Conservation (phyloP, 192 early-diverging fungal species). For the Diversispora eburnea region DNA sequence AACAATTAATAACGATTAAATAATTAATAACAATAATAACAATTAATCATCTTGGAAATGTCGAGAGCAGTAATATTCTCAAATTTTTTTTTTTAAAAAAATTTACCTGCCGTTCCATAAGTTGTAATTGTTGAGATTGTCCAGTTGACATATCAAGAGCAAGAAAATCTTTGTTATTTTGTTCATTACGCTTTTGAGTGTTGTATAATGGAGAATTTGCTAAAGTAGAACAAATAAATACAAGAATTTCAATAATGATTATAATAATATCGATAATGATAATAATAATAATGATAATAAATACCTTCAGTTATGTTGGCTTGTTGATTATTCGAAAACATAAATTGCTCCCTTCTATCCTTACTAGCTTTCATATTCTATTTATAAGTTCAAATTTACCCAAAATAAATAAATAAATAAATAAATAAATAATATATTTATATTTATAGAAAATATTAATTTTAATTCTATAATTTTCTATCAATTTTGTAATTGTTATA, state of each 20-base stretch:
- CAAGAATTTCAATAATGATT: constrained; percentile 3
- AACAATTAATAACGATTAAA: background rate
- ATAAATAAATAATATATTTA: constrained; percentile 3
- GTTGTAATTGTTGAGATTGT: constrained; percentile 25
- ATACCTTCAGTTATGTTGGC: constrained; percentile 39
- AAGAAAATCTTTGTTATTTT: constrained; percentile 30
- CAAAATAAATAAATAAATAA: too few species aligned
- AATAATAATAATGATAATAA: constrained; percentile 2
- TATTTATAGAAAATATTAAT: too few species aligned
- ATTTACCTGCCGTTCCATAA: constrained; percentile 23
- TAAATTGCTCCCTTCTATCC: constrained; percentile 85
- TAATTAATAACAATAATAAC: background rate
- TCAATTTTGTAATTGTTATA: too few species aligned
- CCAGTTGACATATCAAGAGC: constrained; percentile 29
- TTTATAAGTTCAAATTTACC: background rate
- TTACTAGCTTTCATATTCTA: constrained; percentile 92
- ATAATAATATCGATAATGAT: background rate
- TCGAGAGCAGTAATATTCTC: too few species aligned
- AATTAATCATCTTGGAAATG: background rate
- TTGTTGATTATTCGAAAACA: constrained; percentile 52
- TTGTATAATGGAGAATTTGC: constrained; percentile 59
- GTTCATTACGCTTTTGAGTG: constrained; percentile 41
- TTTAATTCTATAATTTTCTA: too few species aligned
- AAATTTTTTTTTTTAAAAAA: too few species aligned
- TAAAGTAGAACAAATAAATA: constrained; percentile 7